Percentiles rank a stretch among this genome's conserved stretches.
Evolutionary conservation across 2,329 filamentous ascomycete genomes (phyloP).

Genomic region (Zalaria sp.): DNA sequence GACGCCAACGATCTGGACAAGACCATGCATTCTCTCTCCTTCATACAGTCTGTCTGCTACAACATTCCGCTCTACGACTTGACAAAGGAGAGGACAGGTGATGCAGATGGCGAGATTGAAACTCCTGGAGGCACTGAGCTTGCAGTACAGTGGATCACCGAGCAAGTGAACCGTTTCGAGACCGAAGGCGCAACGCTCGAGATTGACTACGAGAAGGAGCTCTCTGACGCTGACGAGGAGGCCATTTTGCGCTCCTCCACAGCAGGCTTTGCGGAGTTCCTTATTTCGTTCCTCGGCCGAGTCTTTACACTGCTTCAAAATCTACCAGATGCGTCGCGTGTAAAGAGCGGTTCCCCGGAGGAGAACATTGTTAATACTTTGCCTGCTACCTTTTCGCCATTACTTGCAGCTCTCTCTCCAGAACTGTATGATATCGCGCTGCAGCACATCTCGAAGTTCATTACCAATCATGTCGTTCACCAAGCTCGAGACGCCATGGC

Average conservation of each 20-base stretch:
- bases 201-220: conserved; percentile 69
- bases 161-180: conserved; percentile 89
- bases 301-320: conserved; percentile 95
- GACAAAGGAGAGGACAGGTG: conserved; percentile 37
- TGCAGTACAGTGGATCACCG: conserved; percentile 86
- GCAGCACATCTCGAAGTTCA: conserved; percentile 83
- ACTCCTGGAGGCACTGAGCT: conserved; percentile 32
- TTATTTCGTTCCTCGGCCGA: conserved; percentile 78
- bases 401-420: conserved; percentile 81
- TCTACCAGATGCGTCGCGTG: conserved; percentile 74
- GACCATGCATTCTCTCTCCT: conserved; percentile 84
- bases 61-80: conserved; percentile 86
- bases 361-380: conserved; percentile 95
- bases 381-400: conserved; percentile 76
- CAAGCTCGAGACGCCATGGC: conserved; percentile 96
- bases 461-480: conserved; percentile 87
- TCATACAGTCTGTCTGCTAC: conserved; percentile 91
- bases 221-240: conserved; percentile 76
- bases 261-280: conserved; percentile 82
- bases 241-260: conserved; percentile 86
- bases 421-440: conserved; percentile 86
- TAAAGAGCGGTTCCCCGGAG: conserved; percentile 83
- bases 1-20: conserved; percentile 97
- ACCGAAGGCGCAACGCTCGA: conserved; percentile 70
- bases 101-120: conserved; percentile 16